Evolutionary conservation across 2,329 filamentous ascomycete species (phyloP).

Genomic region (Capronia epimyces): DNA sequence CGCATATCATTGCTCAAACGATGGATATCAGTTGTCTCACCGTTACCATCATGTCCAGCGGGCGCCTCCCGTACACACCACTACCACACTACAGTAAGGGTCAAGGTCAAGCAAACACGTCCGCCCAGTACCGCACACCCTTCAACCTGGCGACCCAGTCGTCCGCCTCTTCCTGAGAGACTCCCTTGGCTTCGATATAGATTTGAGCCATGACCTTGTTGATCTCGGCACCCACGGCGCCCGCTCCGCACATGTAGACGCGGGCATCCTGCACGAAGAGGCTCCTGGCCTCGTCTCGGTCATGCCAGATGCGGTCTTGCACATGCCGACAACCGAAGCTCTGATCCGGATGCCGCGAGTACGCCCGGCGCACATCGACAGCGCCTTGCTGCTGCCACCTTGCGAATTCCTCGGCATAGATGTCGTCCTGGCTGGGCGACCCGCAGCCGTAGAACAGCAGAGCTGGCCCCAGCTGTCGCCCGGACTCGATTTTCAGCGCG

Average conservation of each 20-base stretch:
- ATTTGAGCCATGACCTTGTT: conserved; percentile 9
- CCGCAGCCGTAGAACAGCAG: conserved; percentile 38
- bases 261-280: conserved; percentile 49
- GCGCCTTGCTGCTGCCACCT: conserved; percentile 59
- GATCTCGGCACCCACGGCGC: conserved; percentile 6
- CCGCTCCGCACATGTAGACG: conserved; percentile 58
- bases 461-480: conserved; percentile 32
- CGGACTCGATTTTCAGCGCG: conserved; percentile 35
- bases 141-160: conserved; percentile 5
- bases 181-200: conserved; percentile 2
- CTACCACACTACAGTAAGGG: too few species aligned
- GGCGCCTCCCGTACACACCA: too few species aligned
- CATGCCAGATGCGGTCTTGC: conserved; percentile 48
- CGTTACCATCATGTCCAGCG: too few species aligned
- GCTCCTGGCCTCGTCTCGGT: conserved; percentile 42
- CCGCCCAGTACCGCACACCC: conserved; percentile 7
- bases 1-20: too few species aligned
- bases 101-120: conserved; percentile 7
- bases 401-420: conserved; percentile 35
- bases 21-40: too few species aligned
- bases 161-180: conserved; percentile 1
- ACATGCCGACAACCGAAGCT: conserved; percentile 49
- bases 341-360: conserved; percentile 44
- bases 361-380: conserved; percentile 58
- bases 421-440: conserved; percentile 33